Evolutionary conservation across 2,329 filamentous ascomycete genomes (phyloP).

Genomic region (Mycosphaerelloides madeirae): DNA sequence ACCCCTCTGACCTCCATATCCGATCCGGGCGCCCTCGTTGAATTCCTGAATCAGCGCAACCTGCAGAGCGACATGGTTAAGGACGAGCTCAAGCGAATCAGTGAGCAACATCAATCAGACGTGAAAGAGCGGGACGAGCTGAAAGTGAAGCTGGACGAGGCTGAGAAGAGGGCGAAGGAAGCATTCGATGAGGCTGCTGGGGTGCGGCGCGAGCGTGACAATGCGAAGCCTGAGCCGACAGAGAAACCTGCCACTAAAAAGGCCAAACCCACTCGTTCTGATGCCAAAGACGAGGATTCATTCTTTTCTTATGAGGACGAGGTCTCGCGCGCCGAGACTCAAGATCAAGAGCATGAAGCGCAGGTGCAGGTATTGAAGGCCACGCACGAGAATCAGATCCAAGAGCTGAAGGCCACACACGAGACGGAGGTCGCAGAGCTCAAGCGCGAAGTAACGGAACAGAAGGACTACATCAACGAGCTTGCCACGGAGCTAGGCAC

Average conservation of each 20-base stretch:
- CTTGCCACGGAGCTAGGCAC: conserved; percentile 65
- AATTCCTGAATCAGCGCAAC: conserved; percentile 84
- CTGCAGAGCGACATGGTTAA: conserved; percentile 87
- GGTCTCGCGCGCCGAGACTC: conserved; percentile 15
- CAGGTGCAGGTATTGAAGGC: conserved; percentile 51
- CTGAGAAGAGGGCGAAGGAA: conserved; percentile 58
- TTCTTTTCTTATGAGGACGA: conserved; percentile 93
- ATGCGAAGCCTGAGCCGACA: conserved; percentile 1
- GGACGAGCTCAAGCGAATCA: conserved; percentile 85
- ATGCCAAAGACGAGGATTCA: conserved; percentile 51
- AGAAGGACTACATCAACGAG: conserved; percentile 59
- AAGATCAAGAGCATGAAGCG: conserved; percentile 56
- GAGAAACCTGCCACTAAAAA: conserved; percentile 3
- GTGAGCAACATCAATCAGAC: conserved; percentile 41
- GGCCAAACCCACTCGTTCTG: neutral
- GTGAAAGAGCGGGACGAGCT: conserved; percentile 66
- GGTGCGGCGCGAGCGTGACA: conserved; percentile 41
- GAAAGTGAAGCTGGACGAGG: conserved; percentile 70
- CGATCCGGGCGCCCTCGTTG: conserved; percentile 77
- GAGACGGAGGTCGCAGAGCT: conserved; percentile 66
- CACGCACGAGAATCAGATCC: conserved; percentile 61
- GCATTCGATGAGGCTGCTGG: conserved; percentile 61
- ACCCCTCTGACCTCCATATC: conserved; percentile 85
- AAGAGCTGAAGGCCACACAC: conserved; percentile 57
- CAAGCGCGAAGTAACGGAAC: conserved; percentile 37